Evolutionary conservation across 306 rosid genomes (phyloP), one percentile per base, ranked within the genome.

Genomic region (Mimosa bimucronata): DNA sequence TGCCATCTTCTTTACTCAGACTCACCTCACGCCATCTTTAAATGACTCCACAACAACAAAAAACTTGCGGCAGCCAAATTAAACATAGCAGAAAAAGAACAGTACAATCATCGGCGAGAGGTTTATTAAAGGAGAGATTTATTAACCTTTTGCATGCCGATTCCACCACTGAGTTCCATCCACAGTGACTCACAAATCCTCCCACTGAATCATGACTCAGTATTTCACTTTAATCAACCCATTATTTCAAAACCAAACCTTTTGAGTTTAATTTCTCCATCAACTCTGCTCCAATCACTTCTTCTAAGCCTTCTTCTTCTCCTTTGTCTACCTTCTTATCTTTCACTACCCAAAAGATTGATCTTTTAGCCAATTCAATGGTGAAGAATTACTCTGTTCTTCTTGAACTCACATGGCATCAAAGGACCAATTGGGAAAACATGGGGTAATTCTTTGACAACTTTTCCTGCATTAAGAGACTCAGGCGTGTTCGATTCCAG

Each of bases 311-410:
- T 8, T 82, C 89, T 40, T 76, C 71, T 8, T 90, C 92, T 48
- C 84, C 92, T 41, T 46, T 88, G 30, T 88, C 94, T 26, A 90
- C 88, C 9, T 40, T 83, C 76, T 84, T 88, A 9, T 81, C 85
- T 78, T 91, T 89, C 70, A 88, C 82, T 18, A 85, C 89, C 91
- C 92, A 3, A n/a, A 41, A 7, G 86, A 79, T 26, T 80, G 87
- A 5, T 70, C 71, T 31, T 89, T 83, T 19, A 91, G 88, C 91
- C 93, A 91, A 38, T 65, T 26, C 62, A 62, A 7, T 8, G 71
- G 31, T n/a, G 61, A 66, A 18, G 23, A 58, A 58, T 2, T 30
- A 38, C 10, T 23, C 3, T 42, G 18, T 2, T 67, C 84, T 72
- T 79, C 77, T 89, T 89, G 45, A 85, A 85, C 3, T 83, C 86